phyloP scores from a whole-genome alignment of 169 alveolate genomes.

The Besnoitia besnoiti region DNA sequence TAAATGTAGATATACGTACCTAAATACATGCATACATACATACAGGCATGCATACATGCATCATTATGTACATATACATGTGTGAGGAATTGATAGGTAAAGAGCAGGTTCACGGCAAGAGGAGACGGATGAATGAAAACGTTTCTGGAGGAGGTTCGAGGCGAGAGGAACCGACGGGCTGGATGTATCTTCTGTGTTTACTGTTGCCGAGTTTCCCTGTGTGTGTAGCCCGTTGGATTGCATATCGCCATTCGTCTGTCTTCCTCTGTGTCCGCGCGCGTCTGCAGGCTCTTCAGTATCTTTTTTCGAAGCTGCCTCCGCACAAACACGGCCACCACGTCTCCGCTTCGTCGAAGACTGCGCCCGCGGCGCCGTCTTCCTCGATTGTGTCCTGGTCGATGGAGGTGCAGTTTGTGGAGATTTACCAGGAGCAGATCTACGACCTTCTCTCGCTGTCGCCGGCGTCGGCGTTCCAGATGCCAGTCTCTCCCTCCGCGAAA shows the following conservation, averaged over 20 bases:
- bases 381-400: slow-evolving; percentile 20
- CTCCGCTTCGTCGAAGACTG: not conserved
- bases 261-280: no score
- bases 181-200: no score
- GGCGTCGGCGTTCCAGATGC: not conserved
- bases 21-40: no score
- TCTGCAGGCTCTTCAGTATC: not conserved
- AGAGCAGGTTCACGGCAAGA: no score
- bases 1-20: no score
- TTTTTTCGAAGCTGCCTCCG: slow-evolving; percentile 4
- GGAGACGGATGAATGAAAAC: no score
- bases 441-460: slow-evolving; percentile 35
- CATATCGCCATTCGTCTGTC: not conserved
- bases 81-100: no score
- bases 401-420: slow-evolving; percentile 55
- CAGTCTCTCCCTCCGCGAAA: not conserved
- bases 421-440: slow-evolving; percentile 47
- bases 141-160: no score
- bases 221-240: not conserved
- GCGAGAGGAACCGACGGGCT: no score
- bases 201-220: no score
- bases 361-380: not conserved
- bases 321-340: not conserved
- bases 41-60: no score
- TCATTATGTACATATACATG: no score